A percentile compares a stretch with the other conserved stretches of the same genome.
Evolutionary conservation across 1,284 basidiomycete genomes (phyloP).

Genomic region (Trametes sp.): DNA sequence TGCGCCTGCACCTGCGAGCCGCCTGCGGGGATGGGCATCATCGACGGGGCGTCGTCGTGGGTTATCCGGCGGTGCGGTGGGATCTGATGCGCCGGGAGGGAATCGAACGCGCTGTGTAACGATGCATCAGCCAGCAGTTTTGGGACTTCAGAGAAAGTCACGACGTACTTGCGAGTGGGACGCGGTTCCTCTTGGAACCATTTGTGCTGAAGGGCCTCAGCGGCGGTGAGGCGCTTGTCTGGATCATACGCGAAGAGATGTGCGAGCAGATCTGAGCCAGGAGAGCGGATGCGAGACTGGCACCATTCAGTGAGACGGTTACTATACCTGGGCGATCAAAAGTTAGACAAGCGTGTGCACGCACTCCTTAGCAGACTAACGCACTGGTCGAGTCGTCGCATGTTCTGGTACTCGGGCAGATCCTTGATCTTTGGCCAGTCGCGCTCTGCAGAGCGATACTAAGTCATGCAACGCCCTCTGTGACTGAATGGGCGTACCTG

Average conservation of each 20-base stretch:
- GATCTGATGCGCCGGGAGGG: slow-evolving; percentile 60
- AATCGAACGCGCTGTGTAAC: slow-evolving; percentile 65
- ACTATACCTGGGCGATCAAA: slow-evolving; percentile 55
- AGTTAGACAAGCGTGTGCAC: neutral
- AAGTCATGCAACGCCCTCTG: neutral
- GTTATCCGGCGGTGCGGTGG: slow-evolving; percentile 79
- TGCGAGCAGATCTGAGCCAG: slow-evolving; percentile 85
- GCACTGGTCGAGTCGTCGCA: slow-evolving; percentile 81
- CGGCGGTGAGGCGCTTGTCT: slow-evolving; percentile 83
- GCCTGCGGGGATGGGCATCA: slow-evolving; percentile 66
- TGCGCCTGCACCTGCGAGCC: slow-evolving; percentile 47
- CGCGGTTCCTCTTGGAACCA: slow-evolving; percentile 84
- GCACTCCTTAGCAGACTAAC: slow-evolving; percentile 39
- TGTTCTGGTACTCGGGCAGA: slow-evolving; percentile 88
- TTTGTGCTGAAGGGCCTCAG: slow-evolving; percentile 81
- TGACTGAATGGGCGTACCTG: slow-evolving; percentile 4
- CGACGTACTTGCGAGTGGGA: slow-evolving; percentile 74
- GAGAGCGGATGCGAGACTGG: slow-evolving; percentile 64
- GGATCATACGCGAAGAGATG: slow-evolving; percentile 92
- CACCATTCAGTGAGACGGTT: slow-evolving; percentile 86
- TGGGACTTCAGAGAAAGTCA: neutral
- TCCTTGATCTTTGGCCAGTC: slow-evolving; percentile 90
- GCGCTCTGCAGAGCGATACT: slow-evolving; percentile 56
- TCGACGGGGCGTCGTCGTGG: slow-evolving; percentile 80
- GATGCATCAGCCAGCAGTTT: slow-evolving; percentile 1